Conservation (phyloP, 2,329 filamentous ascomycete species). For the Trichoderma sp. region DNA sequence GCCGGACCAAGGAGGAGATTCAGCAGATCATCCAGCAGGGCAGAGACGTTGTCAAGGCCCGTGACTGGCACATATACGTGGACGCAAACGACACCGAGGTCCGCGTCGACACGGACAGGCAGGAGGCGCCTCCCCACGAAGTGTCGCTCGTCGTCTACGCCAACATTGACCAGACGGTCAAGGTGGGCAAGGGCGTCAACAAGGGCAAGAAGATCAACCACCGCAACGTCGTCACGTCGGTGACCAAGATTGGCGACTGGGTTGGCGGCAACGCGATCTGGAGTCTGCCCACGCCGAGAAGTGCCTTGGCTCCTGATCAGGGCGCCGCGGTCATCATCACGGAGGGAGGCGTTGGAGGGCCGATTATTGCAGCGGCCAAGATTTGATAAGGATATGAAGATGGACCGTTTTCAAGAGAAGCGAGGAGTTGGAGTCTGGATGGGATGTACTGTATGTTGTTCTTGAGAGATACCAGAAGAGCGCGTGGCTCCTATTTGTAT, state of each 20-base stretch:
- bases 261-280: conserved; percentile 16
- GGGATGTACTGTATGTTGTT: not conserved
- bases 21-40: conserved; percentile 16
- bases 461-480: conserved; percentile 17
- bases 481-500: conserved; percentile 3
- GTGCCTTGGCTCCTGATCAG: conserved; percentile 10
- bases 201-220: conserved; percentile 25
- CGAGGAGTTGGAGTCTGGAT: not conserved
- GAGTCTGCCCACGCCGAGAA: conserved; percentile 11
- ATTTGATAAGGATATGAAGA: conserved; percentile 2
- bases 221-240: conserved; percentile 15
- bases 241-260: conserved; percentile 23
- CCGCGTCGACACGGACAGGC: conserved; percentile 16
- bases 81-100: conserved; percentile 22
- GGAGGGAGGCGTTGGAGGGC: conserved; percentile 18
- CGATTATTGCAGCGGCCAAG: conserved; percentile 20
- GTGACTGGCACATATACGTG: conserved; percentile 16
- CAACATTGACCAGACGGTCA: conserved; percentile 11
- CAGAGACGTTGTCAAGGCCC: conserved; percentile 11
- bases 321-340: conserved; percentile 17
- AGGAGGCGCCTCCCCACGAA: conserved; percentile 12
- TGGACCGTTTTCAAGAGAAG: not conserved
- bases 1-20: conserved; percentile 19
- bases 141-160: conserved; percentile 8
- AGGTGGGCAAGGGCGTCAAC: conserved; percentile 14